Conservation (phyloP, 1,139 yeast genomes). For the Nematodospora anomalae region DNA sequence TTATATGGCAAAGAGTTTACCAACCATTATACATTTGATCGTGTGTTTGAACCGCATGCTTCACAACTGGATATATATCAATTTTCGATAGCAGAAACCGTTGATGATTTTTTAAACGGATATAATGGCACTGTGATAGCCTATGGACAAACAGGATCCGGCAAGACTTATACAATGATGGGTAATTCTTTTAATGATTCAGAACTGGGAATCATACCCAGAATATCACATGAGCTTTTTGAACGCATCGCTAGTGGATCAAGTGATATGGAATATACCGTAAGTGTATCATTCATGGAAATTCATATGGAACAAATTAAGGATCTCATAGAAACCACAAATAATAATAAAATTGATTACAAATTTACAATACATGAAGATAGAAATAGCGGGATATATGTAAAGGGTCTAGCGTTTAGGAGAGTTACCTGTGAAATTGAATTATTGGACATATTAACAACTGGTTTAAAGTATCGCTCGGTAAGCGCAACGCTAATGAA, state of each 20-base stretch:
- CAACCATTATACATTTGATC: constrained; percentile 61
- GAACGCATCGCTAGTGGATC: constrained; percentile 50
- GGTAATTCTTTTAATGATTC: constrained; percentile 53
- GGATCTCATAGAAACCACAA: constrained; percentile 49
- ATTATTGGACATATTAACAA: constrained; percentile 52
- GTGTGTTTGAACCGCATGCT: constrained; percentile 53
- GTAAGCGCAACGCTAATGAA: constrained; percentile 73
- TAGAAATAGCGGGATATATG: constrained; percentile 64
- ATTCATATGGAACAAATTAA: constrained; percentile 76
- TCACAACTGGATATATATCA: constrained; percentile 64
- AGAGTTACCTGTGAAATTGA: constrained; percentile 62
- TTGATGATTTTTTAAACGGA: constrained; percentile 72
- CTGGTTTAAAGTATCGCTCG: constrained; percentile 58
- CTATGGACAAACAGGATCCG: constrained; percentile 89
- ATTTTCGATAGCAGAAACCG: constrained; percentile 56
- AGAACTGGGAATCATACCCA: constrained; percentile 64
- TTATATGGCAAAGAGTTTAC: constrained; percentile 31
- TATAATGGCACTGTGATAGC: constrained; percentile 85
- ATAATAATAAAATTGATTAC: constrained; percentile 33
- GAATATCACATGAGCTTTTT: constrained; percentile 69
- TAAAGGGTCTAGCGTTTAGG: constrained; percentile 63
- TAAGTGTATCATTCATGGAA: constrained; percentile 76
- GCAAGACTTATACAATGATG: constrained; percentile 85
- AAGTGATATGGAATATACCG: constrained; percentile 61
- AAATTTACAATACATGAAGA: constrained; percentile 66